Percentiles rank a stretch among this genome's conserved stretches.
phyloP scores from a whole-genome alignment of 2,329 filamentous ascomycete genomes.

The Bipolaris cookei region DNA sequence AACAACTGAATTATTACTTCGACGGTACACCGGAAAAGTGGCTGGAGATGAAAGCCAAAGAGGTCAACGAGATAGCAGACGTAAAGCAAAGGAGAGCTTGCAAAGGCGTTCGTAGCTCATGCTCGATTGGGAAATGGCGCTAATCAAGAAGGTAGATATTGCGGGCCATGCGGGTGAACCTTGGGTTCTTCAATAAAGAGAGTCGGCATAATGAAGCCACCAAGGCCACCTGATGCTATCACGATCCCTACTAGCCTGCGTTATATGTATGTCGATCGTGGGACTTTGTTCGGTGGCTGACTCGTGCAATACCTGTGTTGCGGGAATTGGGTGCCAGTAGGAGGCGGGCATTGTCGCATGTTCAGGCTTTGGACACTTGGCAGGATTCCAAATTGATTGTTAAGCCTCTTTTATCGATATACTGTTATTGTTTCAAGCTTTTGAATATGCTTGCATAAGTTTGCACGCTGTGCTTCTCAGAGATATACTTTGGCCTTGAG shows the following conservation, averaged over 20 bases:
- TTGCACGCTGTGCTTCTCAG: background rate
- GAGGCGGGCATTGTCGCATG: background rate
- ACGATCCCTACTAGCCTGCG: background rate
- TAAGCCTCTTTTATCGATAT: background rate
- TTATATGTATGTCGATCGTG: background rate
- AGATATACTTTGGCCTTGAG: background rate
- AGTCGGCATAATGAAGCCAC: background rate
- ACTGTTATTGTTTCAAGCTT: background rate
- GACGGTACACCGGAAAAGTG: slow-evolving; percentile 10
- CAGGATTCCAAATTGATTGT: background rate
- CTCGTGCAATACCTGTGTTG: background rate
- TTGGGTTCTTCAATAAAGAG: background rate
- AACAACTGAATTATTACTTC: slow-evolving; percentile 18
- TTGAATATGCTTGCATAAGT: background rate
- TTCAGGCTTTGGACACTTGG: background rate
- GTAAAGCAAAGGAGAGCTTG: background rate
- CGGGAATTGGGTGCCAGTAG: background rate
- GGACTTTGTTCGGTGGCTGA: background rate
- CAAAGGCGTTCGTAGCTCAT: background rate
- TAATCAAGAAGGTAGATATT: slow-evolving; percentile 8
- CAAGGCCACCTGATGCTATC: background rate
- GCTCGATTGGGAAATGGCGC: background rate
- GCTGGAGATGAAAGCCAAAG: slow-evolving; percentile 15
- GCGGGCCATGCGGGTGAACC: slow-evolving; percentile 8
- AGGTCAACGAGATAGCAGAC: slow-evolving; percentile 5